Base-by-base conservation (phyloP, 192 early-diverging fungal species). In the Coemansia furcata region DNA sequence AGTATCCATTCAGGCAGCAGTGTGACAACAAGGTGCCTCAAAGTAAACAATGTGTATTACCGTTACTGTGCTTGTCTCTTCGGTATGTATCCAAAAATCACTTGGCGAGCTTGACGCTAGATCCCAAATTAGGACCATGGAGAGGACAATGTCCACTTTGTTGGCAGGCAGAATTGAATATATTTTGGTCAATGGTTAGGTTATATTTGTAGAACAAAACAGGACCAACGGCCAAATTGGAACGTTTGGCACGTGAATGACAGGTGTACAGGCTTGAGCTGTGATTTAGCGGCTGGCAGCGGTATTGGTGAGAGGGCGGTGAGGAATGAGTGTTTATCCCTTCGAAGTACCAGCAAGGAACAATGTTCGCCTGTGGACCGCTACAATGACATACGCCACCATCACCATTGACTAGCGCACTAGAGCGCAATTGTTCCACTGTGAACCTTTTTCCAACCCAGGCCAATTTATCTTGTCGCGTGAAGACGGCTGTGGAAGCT, bases 121-220 rank as follows among this genome's bases (percentile, higher is more conserved):
- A 49, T 68, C 23, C 64, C 72, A 65, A 68, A 68, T 74, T 63
- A 57, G 72, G 62, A 64, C 29, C 68, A 66, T 65, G 72, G 72
- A 68, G 72, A 35, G 54, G 35, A 57, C 54, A 57, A 57, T 33
- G 15, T 32, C 35, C 35, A 17, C 30, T 6, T 35, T 57, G 29
- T n/a, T 33, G 30, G 6, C 54, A 57, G 54, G 54, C 32, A 57
- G 26, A 57, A 57, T 57, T 33, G 54, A 26, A 57, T 15, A 14
- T 23, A 8, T 46, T 17, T 44, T 54, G n/a, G 29, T 54, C 50
- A 54, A 54, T 54, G 46, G n/a, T 19, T 21, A 49, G 19, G 46
- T 21, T 21, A 15, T 23, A 32, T 57, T 57, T 33, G 30, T 15
- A 35, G 32, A 35, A 33, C 54, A 57, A 57, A 32, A 17, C 6